Evolutionary conservation across 73 alveolate species (phyloP).

Genomic region (Symbiodinium natans): DNA sequence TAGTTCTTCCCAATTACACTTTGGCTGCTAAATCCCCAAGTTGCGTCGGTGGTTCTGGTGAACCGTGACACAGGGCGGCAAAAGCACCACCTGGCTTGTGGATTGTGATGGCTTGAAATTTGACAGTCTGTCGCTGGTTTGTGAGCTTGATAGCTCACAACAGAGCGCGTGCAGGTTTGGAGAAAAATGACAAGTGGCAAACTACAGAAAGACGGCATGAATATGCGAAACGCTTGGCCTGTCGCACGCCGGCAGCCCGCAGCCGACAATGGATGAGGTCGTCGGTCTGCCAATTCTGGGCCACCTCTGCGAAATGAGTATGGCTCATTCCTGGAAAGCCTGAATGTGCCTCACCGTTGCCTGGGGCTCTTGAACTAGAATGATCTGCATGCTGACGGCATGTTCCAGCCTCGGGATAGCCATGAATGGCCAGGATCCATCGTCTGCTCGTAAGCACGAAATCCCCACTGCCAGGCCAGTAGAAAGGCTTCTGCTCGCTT

Average conservation of each 20-base stretch:
- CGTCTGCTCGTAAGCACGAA: constrained; percentile 65
- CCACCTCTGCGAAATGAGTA: constrained; percentile 20
- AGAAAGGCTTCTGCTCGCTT: constrained; percentile 43
- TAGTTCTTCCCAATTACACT: not conserved
- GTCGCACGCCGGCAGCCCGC: constrained; percentile 80
- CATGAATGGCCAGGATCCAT: constrained; percentile 37
- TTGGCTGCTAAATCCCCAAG: not conserved
- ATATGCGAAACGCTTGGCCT: not conserved
- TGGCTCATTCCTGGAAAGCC: not conserved
- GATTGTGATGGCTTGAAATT: too few species aligned
- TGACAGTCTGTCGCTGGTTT: too few species aligned
- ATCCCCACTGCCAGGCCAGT: constrained; percentile 92
- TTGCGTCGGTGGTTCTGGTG: constrained; percentile 59
- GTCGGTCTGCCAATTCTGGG: constrained; percentile 83
- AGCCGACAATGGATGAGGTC: constrained; percentile 79
- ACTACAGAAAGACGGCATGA: too few species aligned
- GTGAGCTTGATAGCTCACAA: too few species aligned
- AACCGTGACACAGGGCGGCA: constrained; percentile 88
- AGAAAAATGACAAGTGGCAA: too few species aligned
- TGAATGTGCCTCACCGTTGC: not conserved
- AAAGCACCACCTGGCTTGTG: constrained; percentile 55
- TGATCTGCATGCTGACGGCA: too few species aligned
- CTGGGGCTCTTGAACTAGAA: too few species aligned
- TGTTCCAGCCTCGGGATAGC: constrained; percentile 74
- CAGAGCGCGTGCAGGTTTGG: too few species aligned